Conservation (phyloP, 805 yeast genomes). For the Naumovozyma dairenensis region DNA sequence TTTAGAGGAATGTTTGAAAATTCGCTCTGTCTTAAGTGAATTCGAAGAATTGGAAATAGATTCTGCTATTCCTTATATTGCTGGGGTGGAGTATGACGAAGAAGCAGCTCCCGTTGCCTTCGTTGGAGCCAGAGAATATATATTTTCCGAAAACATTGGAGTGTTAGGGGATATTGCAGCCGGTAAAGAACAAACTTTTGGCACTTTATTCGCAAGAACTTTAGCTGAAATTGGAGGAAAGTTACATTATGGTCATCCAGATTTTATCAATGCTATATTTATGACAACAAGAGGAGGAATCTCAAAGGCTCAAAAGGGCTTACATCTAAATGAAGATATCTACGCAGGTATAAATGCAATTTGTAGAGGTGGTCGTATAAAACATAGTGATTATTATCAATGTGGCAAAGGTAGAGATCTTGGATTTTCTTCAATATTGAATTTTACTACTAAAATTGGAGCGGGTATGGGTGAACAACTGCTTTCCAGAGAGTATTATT, state of each 20-base stretch:
- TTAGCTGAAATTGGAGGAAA: conserved; percentile 91
- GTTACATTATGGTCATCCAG: conserved; percentile 94
- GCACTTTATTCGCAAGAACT: conserved; percentile 88
- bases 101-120: conserved; percentile 85
- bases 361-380: conserved; percentile 84
- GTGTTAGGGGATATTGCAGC: conserved; percentile 94
- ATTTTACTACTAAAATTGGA: conserved; percentile 92
- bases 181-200: conserved; percentile 94
- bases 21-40: conserved; percentile 78
- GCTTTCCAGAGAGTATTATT: conserved; percentile 83
- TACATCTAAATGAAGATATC: conserved; percentile 89
- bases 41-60: conserved; percentile 69
- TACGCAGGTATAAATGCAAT: conserved; percentile 91
- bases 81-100: conserved; percentile 41
- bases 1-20: conserved; percentile 85
- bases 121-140: conserved; percentile 90
- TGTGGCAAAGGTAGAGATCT: conserved; percentile 96
- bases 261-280: conserved; percentile 77
- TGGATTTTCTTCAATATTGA: conserved; percentile 85
- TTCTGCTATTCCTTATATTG: conserved; percentile 45
- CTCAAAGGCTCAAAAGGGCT: conserved; percentile 88
- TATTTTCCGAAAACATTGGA: conserved; percentile 87
- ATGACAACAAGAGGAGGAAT: conserved; percentile 96
- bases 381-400: conserved; percentile 91
- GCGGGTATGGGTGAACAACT: conserved; percentile 98